A percentile compares a stretch with the other conserved stretches of the same genome.
Conservation (phyloP, 345 rosid genomes). For the Boechera divaricarpa region DNA sequence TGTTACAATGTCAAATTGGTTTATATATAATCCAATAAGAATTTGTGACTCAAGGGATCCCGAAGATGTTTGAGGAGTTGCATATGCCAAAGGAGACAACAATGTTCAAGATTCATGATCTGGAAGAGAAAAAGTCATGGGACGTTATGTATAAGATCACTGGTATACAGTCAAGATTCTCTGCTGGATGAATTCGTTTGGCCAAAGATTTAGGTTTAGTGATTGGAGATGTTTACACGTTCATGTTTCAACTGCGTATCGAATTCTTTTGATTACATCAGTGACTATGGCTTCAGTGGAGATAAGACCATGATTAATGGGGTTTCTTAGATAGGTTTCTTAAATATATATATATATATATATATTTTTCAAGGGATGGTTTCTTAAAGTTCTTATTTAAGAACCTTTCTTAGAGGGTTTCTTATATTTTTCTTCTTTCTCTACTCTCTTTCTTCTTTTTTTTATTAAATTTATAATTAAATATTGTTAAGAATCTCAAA, state of each 20-base stretch:
- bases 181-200: slow-evolving; percentile 38
- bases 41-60: slow-evolving; percentile 13
- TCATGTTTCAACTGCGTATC: background rate
- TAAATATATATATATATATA: too few species aligned
- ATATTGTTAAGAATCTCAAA: too few species aligned
- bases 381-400: too few species aligned
- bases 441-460: too few species aligned
- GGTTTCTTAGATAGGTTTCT: too few species aligned
- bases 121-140: slow-evolving; percentile 18
- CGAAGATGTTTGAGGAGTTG: background rate
- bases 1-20: slow-evolving; percentile 18
- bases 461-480: too few species aligned
- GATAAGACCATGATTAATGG: too few species aligned
- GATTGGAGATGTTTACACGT: slow-evolving; percentile 38
- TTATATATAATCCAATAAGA: background rate
- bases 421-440: too few species aligned
- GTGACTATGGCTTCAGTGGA: too few species aligned
- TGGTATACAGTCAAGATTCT: slow-evolving; percentile 29
- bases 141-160: slow-evolving; percentile 19
- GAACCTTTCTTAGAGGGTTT: too few species aligned
- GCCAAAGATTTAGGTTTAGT: slow-evolving; percentile 16
- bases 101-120: slow-evolving; percentile 23
- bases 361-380: too few species aligned
- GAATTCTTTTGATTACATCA: too few species aligned
- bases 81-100: slow-evolving; percentile 23